A percentile compares a stretch with the other conserved stretches of the same genome.
Evolutionary conservation across 2,329 filamentous ascomycete species (phyloP).

Genomic region (Chalaropsis ovoidea): DNA sequence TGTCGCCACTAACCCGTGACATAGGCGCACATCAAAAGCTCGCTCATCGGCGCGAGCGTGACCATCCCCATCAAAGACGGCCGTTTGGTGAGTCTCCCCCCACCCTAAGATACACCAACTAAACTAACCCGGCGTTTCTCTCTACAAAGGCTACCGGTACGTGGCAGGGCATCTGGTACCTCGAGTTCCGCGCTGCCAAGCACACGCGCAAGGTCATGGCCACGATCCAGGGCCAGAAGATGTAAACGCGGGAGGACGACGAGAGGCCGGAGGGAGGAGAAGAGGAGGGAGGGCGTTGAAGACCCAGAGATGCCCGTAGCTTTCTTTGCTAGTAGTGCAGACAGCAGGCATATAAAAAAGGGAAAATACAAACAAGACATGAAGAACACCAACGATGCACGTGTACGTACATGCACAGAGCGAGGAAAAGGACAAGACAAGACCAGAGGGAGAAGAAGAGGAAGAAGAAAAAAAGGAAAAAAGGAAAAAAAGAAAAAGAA

Average conservation of each 20-base stretch:
- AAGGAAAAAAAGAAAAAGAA: neutral
- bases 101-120: neutral
- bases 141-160: slow-evolving; percentile 47
- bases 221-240: slow-evolving; percentile 82
- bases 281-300: slow-evolving; percentile 38
- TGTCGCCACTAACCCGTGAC: neutral
- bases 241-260: slow-evolving; percentile 30
- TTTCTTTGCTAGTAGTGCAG: too few species aligned
- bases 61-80: slow-evolving; percentile 87
- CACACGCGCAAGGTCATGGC: slow-evolving; percentile 77
- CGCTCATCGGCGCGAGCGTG: slow-evolving; percentile 77
- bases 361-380: neutral
- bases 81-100: slow-evolving; percentile 46
- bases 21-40: slow-evolving; percentile 88
- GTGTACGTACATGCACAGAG: neutral
- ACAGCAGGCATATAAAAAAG: neutral
- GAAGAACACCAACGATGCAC: neutral
- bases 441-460: neutral
- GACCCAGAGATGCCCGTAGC: too few species aligned
- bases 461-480: neutral
- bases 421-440: neutral
- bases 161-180: slow-evolving; percentile 88
- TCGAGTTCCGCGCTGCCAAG: slow-evolving; percentile 72
- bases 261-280: slow-evolving; percentile 53
- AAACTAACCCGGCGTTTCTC: slow-evolving; percentile 1